Evolutionary conservation across 2,329 filamentous ascomycete species (phyloP), one percentile per base, ranked within the genome.

Genomic region (Helicocarpus griseus): DNA sequence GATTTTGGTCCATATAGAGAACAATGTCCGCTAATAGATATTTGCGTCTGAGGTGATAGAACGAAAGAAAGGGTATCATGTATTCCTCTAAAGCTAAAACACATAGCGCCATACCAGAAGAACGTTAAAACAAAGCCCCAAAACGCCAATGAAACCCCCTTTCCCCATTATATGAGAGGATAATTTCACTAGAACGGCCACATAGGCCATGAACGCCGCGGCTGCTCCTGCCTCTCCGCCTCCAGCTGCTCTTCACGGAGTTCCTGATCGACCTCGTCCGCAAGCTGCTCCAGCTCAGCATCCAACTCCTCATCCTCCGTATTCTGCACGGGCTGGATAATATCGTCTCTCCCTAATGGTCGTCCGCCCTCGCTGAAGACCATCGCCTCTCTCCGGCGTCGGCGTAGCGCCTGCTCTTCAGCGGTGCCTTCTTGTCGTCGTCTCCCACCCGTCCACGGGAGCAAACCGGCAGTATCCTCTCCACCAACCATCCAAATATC

Each of bases 311-410:
- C 29, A 29, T 35, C 48, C 22, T 62, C 53, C 54, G 54, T 59
- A 53, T 52, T 56, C 19, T 31, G 45, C 9, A 65, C 62, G 55
- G 80, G 72, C 65, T 93, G 84, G 49, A 90, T 87, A 33, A 95
- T 94, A 63, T 95, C 87, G 41, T 81, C 81, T 56, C 82, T 79
- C 3, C 79, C 82, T 41, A 95, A 67, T 1, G 87, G 85, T 29
- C 84, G 77, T 21, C 81, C 87, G n/a, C 87, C 87, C 61, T 95
- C 89, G 61, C 89, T 91, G 52, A 95, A 73, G 19, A 96, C 89
- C 80, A 96, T 90, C 4, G 89, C 89, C 71, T 95, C 89, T 58
- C 89, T 78, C 62, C 91, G 79, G 47, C 87, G 78, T 57, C 89
- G 78, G 54, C 89, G 76, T 54, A 90, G 74, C 49, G 85, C 79